Base-by-base conservation (phyloP, 176 grass and related monocot species). In the Musa itinerans region DNA sequence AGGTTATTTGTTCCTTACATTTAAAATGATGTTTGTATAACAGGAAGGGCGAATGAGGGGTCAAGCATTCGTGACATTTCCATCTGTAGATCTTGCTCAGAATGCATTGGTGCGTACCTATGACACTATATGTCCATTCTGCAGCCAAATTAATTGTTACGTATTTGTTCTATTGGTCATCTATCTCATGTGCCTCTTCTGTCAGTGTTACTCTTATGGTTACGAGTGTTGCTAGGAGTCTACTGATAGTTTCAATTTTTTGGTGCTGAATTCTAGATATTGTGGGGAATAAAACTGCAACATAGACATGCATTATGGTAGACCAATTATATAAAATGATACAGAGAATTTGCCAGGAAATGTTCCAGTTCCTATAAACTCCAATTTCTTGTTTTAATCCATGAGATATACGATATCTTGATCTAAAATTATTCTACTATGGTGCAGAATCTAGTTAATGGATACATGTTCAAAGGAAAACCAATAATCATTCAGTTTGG, bases 61-160 rank as follows among this genome's bases (percentile, higher is more conserved):
- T 20, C 95, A 98, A 89, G 90, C 95, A 23, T 98, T 98, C 63
- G 86, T 98, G 82, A 98, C 90, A 62, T 98, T 98, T 89, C 88
- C 90, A 52, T 91, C 80, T 8, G 73, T 83, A 50, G 84, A 93
- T 84, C 84, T 91, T 65, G 90, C 88, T 76, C 80, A 98, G 19
- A 49, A 10, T 48, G 95, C 88, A 16, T 78, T 98, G 90, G 90
- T 97, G 64, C 74, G 85, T 92, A 75, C 62, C 53, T 25, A 78
- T 69, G 43, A 23, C 25, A 7, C 19, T 3, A 2, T 19, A 13
- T 50, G 43, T 69, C 27, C 50, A 3, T 50, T 10, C 15, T 2
- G 23, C 34, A 43, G 34, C 19, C 26, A 49, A 16, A 9, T 23
- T 24, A 64, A 27, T 57, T 16, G 4, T 17, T 57, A 57, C 1